phyloP scores from a whole-genome alignment of 768 basidiomycete genomes.

The Mycena latifolia region DNA sequence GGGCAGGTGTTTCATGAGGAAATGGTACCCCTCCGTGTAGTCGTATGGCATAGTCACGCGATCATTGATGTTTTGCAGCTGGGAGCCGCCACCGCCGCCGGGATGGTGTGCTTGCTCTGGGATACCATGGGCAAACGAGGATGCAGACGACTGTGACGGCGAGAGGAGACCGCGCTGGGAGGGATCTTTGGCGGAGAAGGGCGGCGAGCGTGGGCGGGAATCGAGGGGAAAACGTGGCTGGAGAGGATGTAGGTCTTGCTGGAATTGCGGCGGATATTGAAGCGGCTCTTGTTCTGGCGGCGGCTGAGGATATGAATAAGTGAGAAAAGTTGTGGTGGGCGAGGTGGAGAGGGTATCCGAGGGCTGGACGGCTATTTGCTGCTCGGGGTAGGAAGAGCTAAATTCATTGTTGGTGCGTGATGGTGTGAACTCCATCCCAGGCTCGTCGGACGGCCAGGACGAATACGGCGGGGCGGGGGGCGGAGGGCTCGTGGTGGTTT shows the following conservation, averaged over 20 bases:
- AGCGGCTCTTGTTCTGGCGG: conserved; percentile 40
- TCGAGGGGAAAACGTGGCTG: conserved; percentile 69
- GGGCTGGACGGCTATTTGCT: conserved; percentile 52
- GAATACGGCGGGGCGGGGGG: conserved; percentile 55
- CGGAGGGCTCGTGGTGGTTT: conserved; percentile 54
- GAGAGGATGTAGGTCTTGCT: conserved; percentile 54
- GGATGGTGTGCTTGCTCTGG: conserved; percentile 14
- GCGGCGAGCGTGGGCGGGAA: conserved; percentile 53
- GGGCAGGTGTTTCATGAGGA: conserved; percentile 94
- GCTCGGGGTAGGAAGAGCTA: conserved; percentile 38
- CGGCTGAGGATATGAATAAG: conserved; percentile 56
- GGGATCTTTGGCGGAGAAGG: conserved; percentile 43
- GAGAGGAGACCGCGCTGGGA: conserved; percentile 43
- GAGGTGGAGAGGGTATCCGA: conserved; percentile 50
- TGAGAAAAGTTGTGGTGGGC: conserved; percentile 56
- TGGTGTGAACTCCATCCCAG: conserved; percentile 31
- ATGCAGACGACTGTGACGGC: conserved; percentile 41
- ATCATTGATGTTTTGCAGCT: conserved; percentile 71
- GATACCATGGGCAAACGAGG: conserved; percentile 5
- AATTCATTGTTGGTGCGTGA: conserved; percentile 27
- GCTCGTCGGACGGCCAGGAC: conserved; percentile 56
- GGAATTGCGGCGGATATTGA: conserved; percentile 42
- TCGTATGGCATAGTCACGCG: conserved; percentile 86
- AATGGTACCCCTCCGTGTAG: conserved; percentile 97
- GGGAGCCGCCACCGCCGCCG: conserved; percentile 40